phyloP scores from a whole-genome alignment of 306 rosid genomes.

The Corylus americana region DNA sequence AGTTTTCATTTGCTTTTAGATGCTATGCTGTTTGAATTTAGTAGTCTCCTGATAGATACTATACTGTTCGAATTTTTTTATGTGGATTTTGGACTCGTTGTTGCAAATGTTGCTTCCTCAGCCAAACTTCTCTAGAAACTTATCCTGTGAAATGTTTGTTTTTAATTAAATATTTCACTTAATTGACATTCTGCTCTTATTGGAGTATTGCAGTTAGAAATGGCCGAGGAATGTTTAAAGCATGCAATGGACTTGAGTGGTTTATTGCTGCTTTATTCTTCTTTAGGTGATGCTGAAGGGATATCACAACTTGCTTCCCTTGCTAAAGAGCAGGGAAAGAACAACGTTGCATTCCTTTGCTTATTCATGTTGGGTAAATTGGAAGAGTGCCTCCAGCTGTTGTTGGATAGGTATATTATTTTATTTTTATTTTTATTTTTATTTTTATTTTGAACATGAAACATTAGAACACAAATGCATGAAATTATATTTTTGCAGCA shows the following conservation, averaged over 20 bases:
- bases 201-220: slow-evolving; percentile 77
- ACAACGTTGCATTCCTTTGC: slow-evolving; percentile 95
- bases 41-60: not conserved
- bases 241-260: slow-evolving; percentile 97
- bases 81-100: not conserved
- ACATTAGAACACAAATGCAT: slow-evolving; percentile 2
- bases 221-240: slow-evolving; percentile 97
- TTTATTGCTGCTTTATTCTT: slow-evolving; percentile 91
- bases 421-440: too few species aligned
- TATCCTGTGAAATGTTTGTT: not conserved
- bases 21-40: not conserved
- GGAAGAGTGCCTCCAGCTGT: slow-evolving; percentile 94
- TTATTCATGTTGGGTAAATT: slow-evolving; percentile 91
- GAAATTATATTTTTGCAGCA: slow-evolving; percentile 52
- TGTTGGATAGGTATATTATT: slow-evolving; percentile 80
- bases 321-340: slow-evolving; percentile 99
- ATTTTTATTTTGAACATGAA: slow-evolving; percentile 2
- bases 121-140: not conserved
- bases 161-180: not conserved
- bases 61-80: not conserved
- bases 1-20: not conserved
- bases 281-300: slow-evolving; percentile 97
- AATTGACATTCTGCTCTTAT: slow-evolving; percentile 13
- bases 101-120: not conserved
- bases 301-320: slow-evolving; percentile 78